Percentiles rank a stretch among this genome's conserved stretches.
Evolutionary conservation across 768 basidiomycete genomes (phyloP).

Genomic region (Psilocybe sp.): DNA sequence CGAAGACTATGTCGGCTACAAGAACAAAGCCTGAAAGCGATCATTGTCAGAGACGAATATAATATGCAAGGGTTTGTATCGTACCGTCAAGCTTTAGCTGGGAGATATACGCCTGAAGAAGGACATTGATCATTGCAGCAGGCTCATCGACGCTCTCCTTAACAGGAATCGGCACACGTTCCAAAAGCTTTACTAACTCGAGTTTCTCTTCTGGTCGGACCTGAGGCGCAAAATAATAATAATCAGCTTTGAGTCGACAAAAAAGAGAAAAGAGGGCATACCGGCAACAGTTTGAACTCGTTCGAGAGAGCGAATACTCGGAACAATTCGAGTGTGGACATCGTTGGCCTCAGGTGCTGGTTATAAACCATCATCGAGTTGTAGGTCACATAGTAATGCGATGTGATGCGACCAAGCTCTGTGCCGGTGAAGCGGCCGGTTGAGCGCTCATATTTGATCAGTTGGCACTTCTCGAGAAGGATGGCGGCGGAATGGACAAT

Average conservation of each 20-base stretch:
- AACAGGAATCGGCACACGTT: conserved; percentile 94
- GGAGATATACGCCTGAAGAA: conserved; percentile 93
- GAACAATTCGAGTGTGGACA: conserved; percentile 90
- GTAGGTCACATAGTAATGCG: conserved; percentile 94
- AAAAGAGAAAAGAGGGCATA: conserved; percentile 21
- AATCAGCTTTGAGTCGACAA: conserved; percentile 2
- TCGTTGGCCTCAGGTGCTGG: conserved; percentile 83
- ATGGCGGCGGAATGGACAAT: conserved; percentile 93
- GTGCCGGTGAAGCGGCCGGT: conserved; percentile 91
- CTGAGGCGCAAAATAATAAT: conserved; percentile 28
- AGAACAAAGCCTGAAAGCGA: conserved; percentile 64
- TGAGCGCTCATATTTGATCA: conserved; percentile 90
- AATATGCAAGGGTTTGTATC: conserved; percentile 10
- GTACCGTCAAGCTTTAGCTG: conserved; percentile 86
- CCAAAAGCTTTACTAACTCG: conserved; percentile 84
- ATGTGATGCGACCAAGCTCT: conserved; percentile 91
- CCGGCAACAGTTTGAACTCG: conserved; percentile 91
- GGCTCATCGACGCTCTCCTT: conserved; percentile 97
- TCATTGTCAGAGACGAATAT: not conserved
- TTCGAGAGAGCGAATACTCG: conserved; percentile 93
- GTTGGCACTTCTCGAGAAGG: conserved; percentile 88
- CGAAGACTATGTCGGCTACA: conserved; percentile 92
- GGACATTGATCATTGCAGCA: conserved; percentile 94
- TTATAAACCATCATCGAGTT: conserved; percentile 97
- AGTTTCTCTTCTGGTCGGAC: conserved; percentile 88